Conservation (phyloP, 495 filamentous ascomycete genomes). For the Glutinoglossum americanum region DNA sequence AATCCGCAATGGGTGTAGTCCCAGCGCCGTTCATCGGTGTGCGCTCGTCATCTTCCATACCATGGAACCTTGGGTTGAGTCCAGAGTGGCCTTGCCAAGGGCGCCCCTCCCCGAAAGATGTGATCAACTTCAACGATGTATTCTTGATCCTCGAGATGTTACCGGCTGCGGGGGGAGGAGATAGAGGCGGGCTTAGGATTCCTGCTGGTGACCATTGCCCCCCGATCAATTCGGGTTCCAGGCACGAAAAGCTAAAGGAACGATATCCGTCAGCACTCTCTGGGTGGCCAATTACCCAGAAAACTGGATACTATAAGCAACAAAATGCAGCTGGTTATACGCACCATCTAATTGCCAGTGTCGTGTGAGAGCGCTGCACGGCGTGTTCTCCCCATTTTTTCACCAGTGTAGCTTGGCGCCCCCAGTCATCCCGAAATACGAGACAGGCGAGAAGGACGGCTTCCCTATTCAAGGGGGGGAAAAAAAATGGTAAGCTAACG, state of each 20-base stretch:
- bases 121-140: conserved; percentile 82
- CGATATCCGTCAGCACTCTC: too few species aligned
- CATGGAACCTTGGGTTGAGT: conserved; percentile 41
- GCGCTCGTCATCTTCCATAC: conserved; percentile 39
- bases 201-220: neutral
- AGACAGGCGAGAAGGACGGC: conserved; percentile 15
- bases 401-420: conserved; percentile 66
- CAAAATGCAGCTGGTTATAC: too few species aligned
- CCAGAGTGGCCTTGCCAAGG: conserved; percentile 19
- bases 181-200: conserved; percentile 19
- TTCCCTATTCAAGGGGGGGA: conserved; percentile 12
- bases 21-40: conserved; percentile 58
- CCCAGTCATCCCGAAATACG: conserved; percentile 43
- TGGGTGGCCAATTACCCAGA: too few species aligned
- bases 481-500: too few species aligned
- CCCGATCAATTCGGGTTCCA: conserved; percentile 15
- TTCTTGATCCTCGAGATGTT: conserved; percentile 25
- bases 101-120: conserved; percentile 36
- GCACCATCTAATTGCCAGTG: conserved; percentile 74
- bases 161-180: conserved; percentile 13
- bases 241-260: conserved; percentile 18
- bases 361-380: conserved; percentile 63
- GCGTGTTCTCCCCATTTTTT: conserved; percentile 90
- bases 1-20: conserved; percentile 80
- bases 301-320: too few species aligned